Percentiles rank a stretch among this genome's conserved stretches.
phyloP scores from a whole-genome alignment of 768 basidiomycete species.

The Kockovaella imperatae region DNA sequence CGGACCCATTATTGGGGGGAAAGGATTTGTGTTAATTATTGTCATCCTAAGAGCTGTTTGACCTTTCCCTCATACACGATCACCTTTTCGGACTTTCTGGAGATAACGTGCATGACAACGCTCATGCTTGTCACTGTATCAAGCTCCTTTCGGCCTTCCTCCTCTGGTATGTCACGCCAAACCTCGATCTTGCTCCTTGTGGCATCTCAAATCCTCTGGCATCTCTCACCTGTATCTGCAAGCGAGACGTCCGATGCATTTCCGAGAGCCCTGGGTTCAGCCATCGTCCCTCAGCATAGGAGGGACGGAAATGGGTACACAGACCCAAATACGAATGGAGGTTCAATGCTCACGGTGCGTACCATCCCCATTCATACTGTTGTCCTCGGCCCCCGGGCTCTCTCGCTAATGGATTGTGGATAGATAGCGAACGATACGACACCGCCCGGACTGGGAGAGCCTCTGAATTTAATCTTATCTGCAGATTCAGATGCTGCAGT shows the following conservation, averaged over 20 bases:
- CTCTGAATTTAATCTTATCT: constrained; percentile 73
- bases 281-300: background rate
- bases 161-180: too few relatives aligned
- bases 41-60: too few relatives aligned
- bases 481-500: constrained; percentile 65
- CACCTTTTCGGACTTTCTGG: too few relatives aligned
- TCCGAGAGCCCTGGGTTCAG: background rate
- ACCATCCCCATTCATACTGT: background rate
- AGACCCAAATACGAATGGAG: constrained; percentile 52
- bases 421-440: constrained; percentile 49
- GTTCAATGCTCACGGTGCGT: constrained; percentile 65
- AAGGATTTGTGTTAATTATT: too few relatives aligned
- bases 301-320: constrained; percentile 53
- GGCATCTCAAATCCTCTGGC: constrained; percentile 7
- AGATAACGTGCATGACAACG: too few relatives aligned
- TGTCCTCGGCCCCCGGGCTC: background rate
- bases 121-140: too few relatives aligned
- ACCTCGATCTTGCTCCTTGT: constrained; percentile 7
- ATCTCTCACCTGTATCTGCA: background rate
- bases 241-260: background rate
- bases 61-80: too few relatives aligned
- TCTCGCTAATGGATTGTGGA: background rate
- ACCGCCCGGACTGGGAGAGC: constrained; percentile 72
- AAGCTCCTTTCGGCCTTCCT: too few relatives aligned
- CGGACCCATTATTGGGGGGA: too few relatives aligned